Conservation (phyloP, 345 rosid genomes). For the Pelargonium nanum region DNA sequence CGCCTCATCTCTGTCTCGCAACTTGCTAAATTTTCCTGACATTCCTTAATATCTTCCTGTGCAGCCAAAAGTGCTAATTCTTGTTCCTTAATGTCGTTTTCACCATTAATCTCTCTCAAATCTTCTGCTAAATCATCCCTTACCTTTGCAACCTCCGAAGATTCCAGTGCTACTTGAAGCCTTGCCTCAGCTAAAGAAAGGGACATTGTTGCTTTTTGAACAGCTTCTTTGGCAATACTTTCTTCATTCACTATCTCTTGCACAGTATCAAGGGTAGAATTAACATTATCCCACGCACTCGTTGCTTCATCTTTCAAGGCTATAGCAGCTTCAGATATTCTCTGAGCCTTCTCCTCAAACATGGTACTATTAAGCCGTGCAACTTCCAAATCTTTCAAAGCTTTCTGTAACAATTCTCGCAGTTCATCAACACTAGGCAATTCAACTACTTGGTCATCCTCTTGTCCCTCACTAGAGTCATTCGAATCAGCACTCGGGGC, state of each 20-base stretch:
- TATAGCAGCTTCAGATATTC: conserved; percentile 74
- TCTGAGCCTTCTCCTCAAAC: conserved; percentile 86
- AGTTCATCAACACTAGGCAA: conserved; percentile 44
- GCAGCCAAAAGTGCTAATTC: conserved; percentile 38
- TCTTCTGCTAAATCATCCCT: conserved; percentile 21
- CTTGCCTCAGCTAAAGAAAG: conserved; percentile 84
- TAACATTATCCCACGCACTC: conserved; percentile 54
- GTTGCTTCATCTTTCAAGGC: conserved; percentile 70
- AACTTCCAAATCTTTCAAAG: conserved; percentile 60
- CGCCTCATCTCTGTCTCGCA: conserved; percentile 49
- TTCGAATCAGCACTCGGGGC: conserved; percentile 19
- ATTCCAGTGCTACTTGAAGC: conserved; percentile 53
- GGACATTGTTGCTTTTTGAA: conserved; percentile 67
- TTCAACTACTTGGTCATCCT: conserved; percentile 24
- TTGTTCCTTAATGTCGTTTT: conserved; percentile 19
- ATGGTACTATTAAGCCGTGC: conserved; percentile 61
- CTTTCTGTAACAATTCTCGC: conserved; percentile 48
- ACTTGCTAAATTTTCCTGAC: conserved; percentile 36
- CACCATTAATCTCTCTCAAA: conserved; percentile 24
- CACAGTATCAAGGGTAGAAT: conserved; percentile 38
- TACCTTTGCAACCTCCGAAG: conserved; percentile 32
- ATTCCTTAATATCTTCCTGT: conserved; percentile 49
- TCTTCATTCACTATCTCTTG: conserved; percentile 60
- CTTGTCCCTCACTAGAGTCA: conserved; percentile 23
- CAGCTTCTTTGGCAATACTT: conserved; percentile 54